Base-by-base conservation (phyloP, 768 basidiomycete genomes). In the Pholiota molesta region DNA sequence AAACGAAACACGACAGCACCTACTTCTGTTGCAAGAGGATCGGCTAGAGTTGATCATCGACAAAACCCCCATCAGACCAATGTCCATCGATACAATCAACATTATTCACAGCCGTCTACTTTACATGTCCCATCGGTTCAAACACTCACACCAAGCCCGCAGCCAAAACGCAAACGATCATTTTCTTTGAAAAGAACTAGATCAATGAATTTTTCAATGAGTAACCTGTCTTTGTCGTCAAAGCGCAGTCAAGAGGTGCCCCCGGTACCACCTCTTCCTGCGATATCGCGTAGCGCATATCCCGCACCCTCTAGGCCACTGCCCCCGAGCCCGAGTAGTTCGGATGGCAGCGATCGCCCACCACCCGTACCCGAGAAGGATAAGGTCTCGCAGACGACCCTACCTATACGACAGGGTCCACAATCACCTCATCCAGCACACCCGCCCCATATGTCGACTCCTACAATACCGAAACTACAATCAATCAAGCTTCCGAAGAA, bases 181-280 rank as follows among this genome's bases (percentile, higher is more conserved):
- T 63, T 80, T 55, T 84, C 86, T 3, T 75, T 87, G 17, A 81
- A 75, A 58, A 74, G 72, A 35, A 72, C 78, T 39, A 80, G 79
- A 61, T 86, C 86, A 21, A 75, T 83, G 75, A 79, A 71, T 11
- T 72, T 71, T 64, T 66, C 69, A 29, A 53, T 67, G 59, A 70
- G 49, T 63, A 70, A 55, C 57, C 65, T 65, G 56, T 66, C 66
- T 14, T 59, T 69, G 5, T 61, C 70, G 39, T 65, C 71, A 10
- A 71, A 71, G 52, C 72, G 67, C 39, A 71, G 69, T 44, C 73
- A 77, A 17, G 74, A 78, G 47, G 58, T 69, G n/a, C 78, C 77
- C 44, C 79, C 80, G 21, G 71, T 68, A 2, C 81, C 81, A 5
- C 76, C 79, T 23, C 68, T 79, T 17, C 77, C 80, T 16, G 62